These are phyloP conservation scores for Stramenopiles sp. DNA, from an alignment of 352 stramenopile species.

Conservation along the genomic window DNA sequence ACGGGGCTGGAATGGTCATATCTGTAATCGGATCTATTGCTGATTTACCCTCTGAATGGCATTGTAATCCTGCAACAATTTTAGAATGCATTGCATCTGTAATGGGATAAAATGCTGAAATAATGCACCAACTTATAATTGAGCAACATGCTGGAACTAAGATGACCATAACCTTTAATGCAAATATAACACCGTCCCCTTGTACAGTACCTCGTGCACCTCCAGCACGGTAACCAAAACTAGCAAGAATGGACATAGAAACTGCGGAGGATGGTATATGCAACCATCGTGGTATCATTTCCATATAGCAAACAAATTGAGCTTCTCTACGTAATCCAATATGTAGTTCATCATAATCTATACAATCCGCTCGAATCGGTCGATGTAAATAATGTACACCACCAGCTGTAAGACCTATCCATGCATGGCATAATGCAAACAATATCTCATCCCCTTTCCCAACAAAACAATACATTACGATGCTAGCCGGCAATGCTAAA, in stretches of 20 bases:
- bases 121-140: conserved; percentile 2
- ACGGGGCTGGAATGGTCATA: not conserved
- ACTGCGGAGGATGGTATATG: conserved; percentile 8
- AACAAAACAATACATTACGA: conserved; percentile 1
- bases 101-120: conserved; percentile 3
- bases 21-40: not conserved
- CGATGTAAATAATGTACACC: conserved; percentile 10
- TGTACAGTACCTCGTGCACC: not conserved
- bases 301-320: conserved; percentile 10
- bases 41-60: not conserved
- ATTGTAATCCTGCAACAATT: not conserved
- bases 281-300: conserved; percentile 10
- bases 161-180: conserved; percentile 10
- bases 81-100: conserved; percentile 1
- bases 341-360: conserved; percentile 11
- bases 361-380: not conserved
- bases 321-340: conserved; percentile 11
- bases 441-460: conserved; percentile 1
- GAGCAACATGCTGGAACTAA: conserved; percentile 9
- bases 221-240: conserved; percentile 8
- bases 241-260: conserved; percentile 3
- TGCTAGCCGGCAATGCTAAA: not conserved
- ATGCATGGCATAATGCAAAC: conserved; percentile 6
- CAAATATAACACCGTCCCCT: not conserved
- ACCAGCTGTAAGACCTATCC: conserved; percentile 9